A percentile compares a stretch with the other conserved stretches of the same genome.
Evolutionary conservation across 2,329 filamentous ascomycete genomes (phyloP).

Genomic region (Mollisiaceae sp.): DNA sequence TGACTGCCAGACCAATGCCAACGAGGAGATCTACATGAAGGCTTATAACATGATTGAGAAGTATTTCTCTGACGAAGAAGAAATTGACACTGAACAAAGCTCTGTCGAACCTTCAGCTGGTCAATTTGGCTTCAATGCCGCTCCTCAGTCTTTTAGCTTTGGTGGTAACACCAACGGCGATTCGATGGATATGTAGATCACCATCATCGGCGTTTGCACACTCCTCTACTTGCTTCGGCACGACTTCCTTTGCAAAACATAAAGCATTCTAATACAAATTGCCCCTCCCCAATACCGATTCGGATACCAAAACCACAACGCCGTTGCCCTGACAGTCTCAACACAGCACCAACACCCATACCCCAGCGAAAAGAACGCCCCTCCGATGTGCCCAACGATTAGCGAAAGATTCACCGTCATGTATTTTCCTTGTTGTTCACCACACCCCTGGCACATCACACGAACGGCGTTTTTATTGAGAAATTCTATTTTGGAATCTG

Average conservation of each 20-base stretch:
- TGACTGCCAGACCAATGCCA: constrained; percentile 99
- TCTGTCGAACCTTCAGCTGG: constrained; percentile 45
- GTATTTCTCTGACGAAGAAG: constrained; percentile 99
- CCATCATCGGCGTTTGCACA: constrained; percentile 23
- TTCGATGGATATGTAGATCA: constrained; percentile 74
- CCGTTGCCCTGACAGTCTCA: constrained; percentile 15
- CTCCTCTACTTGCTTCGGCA: constrained; percentile 28
- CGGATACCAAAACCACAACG: constrained; percentile 13
- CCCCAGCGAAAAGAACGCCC: constrained; percentile 31
- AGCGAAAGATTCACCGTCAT: constrained; percentile 47
- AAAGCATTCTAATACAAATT: constrained; percentile 39
- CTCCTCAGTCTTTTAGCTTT: constrained; percentile 90
- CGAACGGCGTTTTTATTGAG: constrained; percentile 35
- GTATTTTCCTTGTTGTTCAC: constrained; percentile 41
- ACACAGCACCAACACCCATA: constrained; percentile 24
- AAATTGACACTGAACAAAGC: constrained; percentile 68
- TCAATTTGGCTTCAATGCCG: constrained; percentile 72
- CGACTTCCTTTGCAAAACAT: constrained; percentile 30
- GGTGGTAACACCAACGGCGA: constrained; percentile 76
- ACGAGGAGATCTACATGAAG: constrained; percentile 99
- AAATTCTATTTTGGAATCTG: constrained; percentile 32
- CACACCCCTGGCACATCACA: constrained; percentile 40
- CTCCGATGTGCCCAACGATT: constrained; percentile 43
- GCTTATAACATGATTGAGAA: constrained; percentile 99
- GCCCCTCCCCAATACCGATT: constrained; percentile 29